Evolutionary conservation across 2,329 filamentous ascomycete species (phyloP).

Genomic region (Verticillium klebahnii): DNA sequence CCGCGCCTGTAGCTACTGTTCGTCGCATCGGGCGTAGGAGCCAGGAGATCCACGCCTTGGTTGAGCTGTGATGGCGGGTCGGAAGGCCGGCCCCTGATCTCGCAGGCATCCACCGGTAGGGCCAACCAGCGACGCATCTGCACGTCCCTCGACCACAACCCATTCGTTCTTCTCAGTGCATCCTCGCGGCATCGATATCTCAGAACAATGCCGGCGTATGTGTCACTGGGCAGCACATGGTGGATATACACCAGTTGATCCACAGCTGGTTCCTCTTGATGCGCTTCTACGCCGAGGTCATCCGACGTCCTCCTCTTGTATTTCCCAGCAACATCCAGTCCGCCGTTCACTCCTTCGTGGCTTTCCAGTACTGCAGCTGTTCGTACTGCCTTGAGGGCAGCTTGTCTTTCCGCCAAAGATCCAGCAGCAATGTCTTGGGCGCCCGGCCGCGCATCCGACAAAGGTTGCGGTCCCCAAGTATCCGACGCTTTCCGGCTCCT

Average conservation of each 20-base stretch:
- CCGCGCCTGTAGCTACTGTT: background rate
- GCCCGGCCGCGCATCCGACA: conserved; percentile 28
- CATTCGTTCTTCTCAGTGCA: conserved; percentile 79
- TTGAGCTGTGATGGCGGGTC: conserved; percentile 43
- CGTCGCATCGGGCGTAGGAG: conserved; percentile 36
- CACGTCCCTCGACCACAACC: conserved; percentile 92
- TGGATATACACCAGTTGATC: conserved; percentile 90
- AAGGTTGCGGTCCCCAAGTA: conserved; percentile 48
- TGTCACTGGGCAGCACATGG: conserved; percentile 76
- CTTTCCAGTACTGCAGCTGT: conserved; percentile 58
- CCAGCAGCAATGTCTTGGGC: conserved; percentile 49
- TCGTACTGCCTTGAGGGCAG: conserved; percentile 49
- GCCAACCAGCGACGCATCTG: conserved; percentile 78
- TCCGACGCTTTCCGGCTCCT: conserved; percentile 17
- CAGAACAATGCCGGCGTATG: conserved; percentile 84
- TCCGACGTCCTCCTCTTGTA: conserved; percentile 68
- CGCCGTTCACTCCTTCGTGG: conserved; percentile 55
- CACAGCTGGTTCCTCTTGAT: conserved; percentile 55
- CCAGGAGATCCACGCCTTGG: conserved; percentile 45
- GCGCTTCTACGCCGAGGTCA: conserved; percentile 37
- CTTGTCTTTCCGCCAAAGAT: conserved; percentile 47
- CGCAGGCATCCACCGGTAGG: conserved; percentile 85
- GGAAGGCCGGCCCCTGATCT: conserved; percentile 69
- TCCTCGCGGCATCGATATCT: conserved; percentile 84
- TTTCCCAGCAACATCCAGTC: conserved; percentile 48